Evolutionary conservation across 768 basidiomycete genomes (phyloP).

Genomic region (Dioszegia hungarica): DNA sequence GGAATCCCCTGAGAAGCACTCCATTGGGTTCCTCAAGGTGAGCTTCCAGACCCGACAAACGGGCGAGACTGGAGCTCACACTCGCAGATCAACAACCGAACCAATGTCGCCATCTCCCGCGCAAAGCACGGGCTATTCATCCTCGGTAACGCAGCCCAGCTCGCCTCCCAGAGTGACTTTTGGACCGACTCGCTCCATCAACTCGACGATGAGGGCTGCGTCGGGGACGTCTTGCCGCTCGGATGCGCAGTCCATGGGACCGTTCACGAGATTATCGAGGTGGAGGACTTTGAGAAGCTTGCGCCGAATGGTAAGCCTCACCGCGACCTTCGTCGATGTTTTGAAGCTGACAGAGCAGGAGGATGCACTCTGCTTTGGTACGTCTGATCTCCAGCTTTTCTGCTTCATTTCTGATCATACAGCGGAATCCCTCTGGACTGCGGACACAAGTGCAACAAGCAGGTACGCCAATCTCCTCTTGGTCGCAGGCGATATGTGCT

Average conservation of each 20-base stretch:
- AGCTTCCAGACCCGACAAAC: background rate
- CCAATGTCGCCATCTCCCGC: conserved; percentile 64
- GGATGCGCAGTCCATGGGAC: conserved; percentile 7
- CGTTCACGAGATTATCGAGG: background rate
- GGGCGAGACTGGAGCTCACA: background rate
- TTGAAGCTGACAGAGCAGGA: conserved; percentile 5
- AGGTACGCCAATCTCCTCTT: background rate
- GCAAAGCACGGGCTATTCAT: conserved; percentile 71
- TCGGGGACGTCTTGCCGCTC: conserved; percentile 11
- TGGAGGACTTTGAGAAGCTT: background rate
- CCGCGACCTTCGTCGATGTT: background rate
- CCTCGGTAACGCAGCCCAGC: conserved; percentile 57
- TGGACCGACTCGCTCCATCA: conserved; percentile 8
- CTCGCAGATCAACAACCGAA: conserved; percentile 23
- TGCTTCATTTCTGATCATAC: background rate
- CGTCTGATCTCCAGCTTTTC: background rate
- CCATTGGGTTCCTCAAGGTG: conserved; percentile 72
- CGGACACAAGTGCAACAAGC: conserved; percentile 9
- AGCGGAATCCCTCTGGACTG: conserved; percentile 8
- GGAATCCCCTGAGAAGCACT: too few relatives aligned
- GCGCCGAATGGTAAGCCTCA: conserved; percentile 11
- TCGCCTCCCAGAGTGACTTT: conserved; percentile 8
- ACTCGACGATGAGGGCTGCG: background rate
- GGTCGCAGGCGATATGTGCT: conserved; percentile 20
- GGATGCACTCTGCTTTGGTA: background rate